These are phyloP conservation scores for Trichoderma virens DNA, from an alignment of 495 filamentous ascomycete genomes.

Conservation along the genomic window DNA sequence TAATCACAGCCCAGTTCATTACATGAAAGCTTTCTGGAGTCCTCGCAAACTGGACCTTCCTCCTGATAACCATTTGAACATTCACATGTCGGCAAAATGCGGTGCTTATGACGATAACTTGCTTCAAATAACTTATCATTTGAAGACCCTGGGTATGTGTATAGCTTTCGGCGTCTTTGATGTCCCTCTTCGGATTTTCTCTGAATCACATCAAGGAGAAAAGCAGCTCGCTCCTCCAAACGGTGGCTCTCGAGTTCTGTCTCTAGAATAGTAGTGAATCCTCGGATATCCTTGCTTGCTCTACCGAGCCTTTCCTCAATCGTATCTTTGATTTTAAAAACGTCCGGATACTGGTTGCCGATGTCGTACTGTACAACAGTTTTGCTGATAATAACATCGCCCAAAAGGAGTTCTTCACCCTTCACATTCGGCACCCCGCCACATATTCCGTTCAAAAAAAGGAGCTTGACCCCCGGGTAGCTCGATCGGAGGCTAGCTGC, in stretches of 20 bases:
- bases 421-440: slow-evolving; percentile 21
- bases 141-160: neutral
- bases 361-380: slow-evolving; percentile 25
- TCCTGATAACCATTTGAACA: neutral
- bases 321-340: neutral
- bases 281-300: neutral
- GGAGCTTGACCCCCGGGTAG: slow-evolving; percentile 19
- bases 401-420: slow-evolving; percentile 26
- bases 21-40: neutral
- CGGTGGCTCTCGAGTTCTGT: neutral
- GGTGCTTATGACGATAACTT: neutral
- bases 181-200: neutral
- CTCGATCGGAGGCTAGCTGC: slow-evolving; percentile 25
- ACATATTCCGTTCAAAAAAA: slow-evolving; percentile 28
- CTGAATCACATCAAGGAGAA: neutral
- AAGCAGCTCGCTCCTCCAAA: neutral
- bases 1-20: neutral
- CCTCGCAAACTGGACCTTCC: neutral
- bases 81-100: neutral
- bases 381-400: slow-evolving; percentile 39
- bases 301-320: neutral
- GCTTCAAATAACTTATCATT: neutral
- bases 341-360: neutral
- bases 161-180: neutral
- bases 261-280: neutral